Percentiles rank a stretch among this genome's conserved stretches.
These are phyloP conservation scores for Sambucus nigra DNA, from an alignment of 129 eudicot genomes.

Conservation along the genomic window DNA sequence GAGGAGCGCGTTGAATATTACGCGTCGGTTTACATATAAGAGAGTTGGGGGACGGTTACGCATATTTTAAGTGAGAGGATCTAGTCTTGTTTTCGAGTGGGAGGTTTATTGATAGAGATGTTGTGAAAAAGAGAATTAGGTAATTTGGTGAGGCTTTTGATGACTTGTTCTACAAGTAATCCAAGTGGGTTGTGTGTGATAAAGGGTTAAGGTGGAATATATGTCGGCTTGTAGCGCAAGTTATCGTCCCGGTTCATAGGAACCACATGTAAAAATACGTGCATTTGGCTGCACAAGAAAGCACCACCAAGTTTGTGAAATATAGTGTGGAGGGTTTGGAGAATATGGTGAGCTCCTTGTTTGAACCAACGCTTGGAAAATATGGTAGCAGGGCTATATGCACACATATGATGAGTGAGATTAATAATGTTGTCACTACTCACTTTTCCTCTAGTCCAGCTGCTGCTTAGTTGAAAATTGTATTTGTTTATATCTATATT, in stretches of 20 bases:
- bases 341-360: constrained; percentile 47
- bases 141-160: constrained; percentile 59
- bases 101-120: constrained; percentile 25
- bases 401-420: constrained; percentile 42
- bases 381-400: constrained; percentile 33
- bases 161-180: constrained; percentile 49
- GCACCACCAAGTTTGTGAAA: constrained; percentile 26
- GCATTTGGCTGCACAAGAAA: constrained; percentile 26
- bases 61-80: constrained; percentile 33
- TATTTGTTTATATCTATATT: too few species aligned
- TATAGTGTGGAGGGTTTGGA: constrained; percentile 48
- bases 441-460: constrained; percentile 42
- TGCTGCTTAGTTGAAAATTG: constrained; percentile 40
- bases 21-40: constrained; percentile 33
- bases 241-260: constrained; percentile 44
- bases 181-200: constrained; percentile 58
- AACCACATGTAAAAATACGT: constrained; percentile 22
- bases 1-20: constrained; percentile 34
- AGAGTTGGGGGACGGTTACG: constrained; percentile 71
- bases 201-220: constrained; percentile 50
- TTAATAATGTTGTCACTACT: constrained; percentile 37
- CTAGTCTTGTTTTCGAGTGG: constrained; percentile 36
- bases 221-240: constrained; percentile 37
- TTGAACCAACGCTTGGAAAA: constrained; percentile 46
- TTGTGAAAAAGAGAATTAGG: constrained; percentile 39